These are phyloP conservation scores for Fraxinus angustifolia DNA, from an alignment of 305 asterid genomes.

Conservation along the genomic window DNA sequence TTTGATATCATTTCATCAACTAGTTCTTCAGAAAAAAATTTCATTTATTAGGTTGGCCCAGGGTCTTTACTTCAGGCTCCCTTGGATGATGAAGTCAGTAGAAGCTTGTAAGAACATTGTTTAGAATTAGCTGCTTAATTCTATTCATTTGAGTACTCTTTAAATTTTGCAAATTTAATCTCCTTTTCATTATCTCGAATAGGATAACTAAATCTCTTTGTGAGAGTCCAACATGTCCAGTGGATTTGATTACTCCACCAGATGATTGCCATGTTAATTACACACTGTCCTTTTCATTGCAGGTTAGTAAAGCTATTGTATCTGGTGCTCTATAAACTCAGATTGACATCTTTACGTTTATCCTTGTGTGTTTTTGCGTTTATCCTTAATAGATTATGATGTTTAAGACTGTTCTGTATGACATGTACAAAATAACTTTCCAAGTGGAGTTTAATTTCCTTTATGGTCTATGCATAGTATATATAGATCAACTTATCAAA, in stretches of 20 bases:
- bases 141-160: constrained; percentile 12
- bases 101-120: constrained; percentile 54
- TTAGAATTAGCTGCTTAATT: constrained; percentile 18
- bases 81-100: constrained; percentile 69
- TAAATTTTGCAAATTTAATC: constrained; percentile 21
- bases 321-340: constrained; percentile 17
- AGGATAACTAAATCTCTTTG: constrained; percentile 89
- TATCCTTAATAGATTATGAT: neutral
- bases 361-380: neutral
- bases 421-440: constrained; percentile 2
- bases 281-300: constrained; percentile 84
- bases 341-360: constrained; percentile 1
- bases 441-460: constrained; percentile 5
- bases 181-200: constrained; percentile 31
- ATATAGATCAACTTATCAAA: constrained; percentile 7
- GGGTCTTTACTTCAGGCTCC: constrained; percentile 98
- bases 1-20: constrained; percentile 20
- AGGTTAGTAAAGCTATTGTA: constrained; percentile 50
- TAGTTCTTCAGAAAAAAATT: constrained; percentile 18
- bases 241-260: constrained; percentile 87
- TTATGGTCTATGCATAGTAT: neutral
- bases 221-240: constrained; percentile 74
- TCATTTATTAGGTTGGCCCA: constrained; percentile 71
- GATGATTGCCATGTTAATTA: constrained; percentile 98
- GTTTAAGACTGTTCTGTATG: neutral